Percentiles rank a stretch among this genome's conserved stretches.
These are phyloP conservation scores for Fusarium sp. DNA, from an alignment of 2,329 filamentous ascomycete species.

Conservation along the genomic window DNA sequence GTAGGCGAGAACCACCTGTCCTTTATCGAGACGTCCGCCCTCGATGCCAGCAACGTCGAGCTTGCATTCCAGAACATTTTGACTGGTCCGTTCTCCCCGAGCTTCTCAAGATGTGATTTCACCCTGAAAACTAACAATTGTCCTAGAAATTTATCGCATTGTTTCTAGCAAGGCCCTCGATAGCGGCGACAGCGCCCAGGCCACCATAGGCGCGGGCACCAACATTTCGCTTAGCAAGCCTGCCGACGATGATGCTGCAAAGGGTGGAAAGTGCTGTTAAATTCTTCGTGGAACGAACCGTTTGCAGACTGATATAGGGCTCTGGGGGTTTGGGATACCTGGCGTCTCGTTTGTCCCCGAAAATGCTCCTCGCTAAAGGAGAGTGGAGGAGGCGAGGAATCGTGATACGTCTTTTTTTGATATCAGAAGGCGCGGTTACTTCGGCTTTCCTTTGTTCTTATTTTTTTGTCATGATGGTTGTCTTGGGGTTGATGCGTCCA, in stretches of 20 bases:
- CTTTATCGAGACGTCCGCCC: slow-evolving; percentile 98
- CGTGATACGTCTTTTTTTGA: slow-evolving; percentile 55
- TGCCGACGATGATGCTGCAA: slow-evolving; percentile 78
- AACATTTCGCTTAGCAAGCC: slow-evolving; percentile 91
- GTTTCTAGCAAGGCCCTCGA: slow-evolving; percentile 98
- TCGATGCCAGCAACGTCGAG: slow-evolving; percentile 99
- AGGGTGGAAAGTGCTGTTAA: slow-evolving; percentile 87
- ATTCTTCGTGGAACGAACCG: slow-evolving; percentile 45
- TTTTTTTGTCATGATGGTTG: slow-evolving; percentile 54
- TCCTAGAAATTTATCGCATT: slow-evolving; percentile 96
- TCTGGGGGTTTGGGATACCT: slow-evolving; percentile 51
- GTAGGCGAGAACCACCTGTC: slow-evolving; percentile 96
- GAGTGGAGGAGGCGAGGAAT: slow-evolving; percentile 52
- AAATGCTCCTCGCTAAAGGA: slow-evolving; percentile 52
- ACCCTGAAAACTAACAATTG: slow-evolving; percentile 24
- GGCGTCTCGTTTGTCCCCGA: slow-evolving; percentile 52
- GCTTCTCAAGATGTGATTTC: slow-evolving; percentile 1
- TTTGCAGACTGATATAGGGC: slow-evolving; percentile 45
- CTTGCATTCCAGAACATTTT: slow-evolving; percentile 99
- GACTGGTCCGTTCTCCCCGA: slow-evolving; percentile 75
- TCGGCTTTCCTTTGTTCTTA: slow-evolving; percentile 57
- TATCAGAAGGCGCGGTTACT: slow-evolving; percentile 57
- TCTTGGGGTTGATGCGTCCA: slow-evolving; percentile 53
- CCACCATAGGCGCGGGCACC: slow-evolving; percentile 81
- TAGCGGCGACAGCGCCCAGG: slow-evolving; percentile 83